Conservation (phyloP, 2,329 filamentous ascomycete genomes). For the Aspergillus carbonarius region DNA sequence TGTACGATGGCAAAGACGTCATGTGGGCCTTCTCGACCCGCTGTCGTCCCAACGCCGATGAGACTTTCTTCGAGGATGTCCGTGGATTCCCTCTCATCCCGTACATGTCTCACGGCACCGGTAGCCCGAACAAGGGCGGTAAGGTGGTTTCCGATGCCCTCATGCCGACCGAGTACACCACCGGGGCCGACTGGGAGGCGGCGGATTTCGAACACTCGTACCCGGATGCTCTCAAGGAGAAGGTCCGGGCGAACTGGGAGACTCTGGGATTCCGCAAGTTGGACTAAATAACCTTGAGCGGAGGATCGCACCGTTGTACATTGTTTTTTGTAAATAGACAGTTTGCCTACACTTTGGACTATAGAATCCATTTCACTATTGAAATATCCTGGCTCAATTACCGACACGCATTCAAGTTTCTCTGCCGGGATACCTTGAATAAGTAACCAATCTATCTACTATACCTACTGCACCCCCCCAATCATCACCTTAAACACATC, state of each 20-base stretch:
- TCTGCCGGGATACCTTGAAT: too few relatives aligned
- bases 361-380: too few relatives aligned
- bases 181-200: constrained; percentile 31
- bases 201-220: constrained; percentile 38
- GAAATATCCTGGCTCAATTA: too few relatives aligned
- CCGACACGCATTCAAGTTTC: too few relatives aligned
- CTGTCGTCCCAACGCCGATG: constrained; percentile 47
- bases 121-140: constrained; percentile 34
- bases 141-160: constrained; percentile 51
- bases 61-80: constrained; percentile 48
- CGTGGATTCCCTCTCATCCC: constrained; percentile 47
- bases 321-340: too few relatives aligned
- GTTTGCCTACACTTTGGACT: too few relatives aligned
- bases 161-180: constrained; percentile 45
- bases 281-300: too few relatives aligned
- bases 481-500: not conserved
- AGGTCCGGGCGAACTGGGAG: constrained; percentile 39
- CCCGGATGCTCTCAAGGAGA: constrained; percentile 42
- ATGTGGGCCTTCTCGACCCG: constrained; percentile 52
- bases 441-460: too few relatives aligned
- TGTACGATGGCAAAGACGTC: constrained; percentile 47
- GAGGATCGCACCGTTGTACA: too few relatives aligned
- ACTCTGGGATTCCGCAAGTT: constrained; percentile 27
- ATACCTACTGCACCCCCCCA: not conserved
- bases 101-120: constrained; percentile 48